Percentiles rank a stretch among this genome's conserved stretches.
Evolutionary conservation across 495 filamentous ascomycete genomes (phyloP).

Genomic region (Bombardia bombarda): DNA sequence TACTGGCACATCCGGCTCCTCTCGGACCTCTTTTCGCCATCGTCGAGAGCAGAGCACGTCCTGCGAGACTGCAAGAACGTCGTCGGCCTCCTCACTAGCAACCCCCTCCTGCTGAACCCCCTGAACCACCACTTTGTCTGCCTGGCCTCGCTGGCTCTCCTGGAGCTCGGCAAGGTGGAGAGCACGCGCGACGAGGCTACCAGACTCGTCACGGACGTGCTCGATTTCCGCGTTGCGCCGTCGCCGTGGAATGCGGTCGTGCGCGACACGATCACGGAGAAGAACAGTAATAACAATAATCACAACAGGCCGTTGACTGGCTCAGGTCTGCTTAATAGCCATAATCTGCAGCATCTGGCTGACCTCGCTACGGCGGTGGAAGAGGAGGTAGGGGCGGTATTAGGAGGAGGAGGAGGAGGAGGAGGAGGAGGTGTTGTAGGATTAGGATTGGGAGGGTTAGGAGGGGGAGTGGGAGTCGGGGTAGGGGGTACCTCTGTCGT

Average conservation of each 20-base stretch:
- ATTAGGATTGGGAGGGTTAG: too few species aligned
- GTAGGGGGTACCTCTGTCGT: background rate
- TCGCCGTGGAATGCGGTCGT: slow-evolving; percentile 40
- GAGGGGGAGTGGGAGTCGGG: too few species aligned
- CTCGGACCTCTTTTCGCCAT: slow-evolving; percentile 48
- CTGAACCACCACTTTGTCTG: slow-evolving; percentile 66
- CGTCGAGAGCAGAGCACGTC: slow-evolving; percentile 33
- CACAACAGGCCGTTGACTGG: slow-evolving; percentile 21
- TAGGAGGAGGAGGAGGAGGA: too few species aligned
- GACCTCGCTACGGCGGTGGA: slow-evolving; percentile 48
- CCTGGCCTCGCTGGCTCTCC: slow-evolving; percentile 59
- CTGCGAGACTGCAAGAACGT: slow-evolving; percentile 55
- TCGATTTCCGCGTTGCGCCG: slow-evolving; percentile 24
- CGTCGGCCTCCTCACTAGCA: slow-evolving; percentile 44
- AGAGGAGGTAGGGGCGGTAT: too few species aligned
- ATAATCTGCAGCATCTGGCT: slow-evolving; percentile 50
- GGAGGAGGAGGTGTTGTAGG: too few species aligned
- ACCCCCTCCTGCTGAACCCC: slow-evolving; percentile 50
- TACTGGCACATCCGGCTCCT: slow-evolving; percentile 70
- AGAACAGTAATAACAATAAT: too few species aligned
- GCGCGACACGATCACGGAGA: slow-evolving; percentile 37
- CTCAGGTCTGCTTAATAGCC: slow-evolving; percentile 3
- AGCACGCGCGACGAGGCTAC: slow-evolving; percentile 26
- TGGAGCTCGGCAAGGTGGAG: slow-evolving; percentile 47
- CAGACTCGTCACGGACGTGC: slow-evolving; percentile 22